Base-by-base conservation (phyloP, 192 early-diverging fungal species). In the Backusella mclennaniae region DNA sequence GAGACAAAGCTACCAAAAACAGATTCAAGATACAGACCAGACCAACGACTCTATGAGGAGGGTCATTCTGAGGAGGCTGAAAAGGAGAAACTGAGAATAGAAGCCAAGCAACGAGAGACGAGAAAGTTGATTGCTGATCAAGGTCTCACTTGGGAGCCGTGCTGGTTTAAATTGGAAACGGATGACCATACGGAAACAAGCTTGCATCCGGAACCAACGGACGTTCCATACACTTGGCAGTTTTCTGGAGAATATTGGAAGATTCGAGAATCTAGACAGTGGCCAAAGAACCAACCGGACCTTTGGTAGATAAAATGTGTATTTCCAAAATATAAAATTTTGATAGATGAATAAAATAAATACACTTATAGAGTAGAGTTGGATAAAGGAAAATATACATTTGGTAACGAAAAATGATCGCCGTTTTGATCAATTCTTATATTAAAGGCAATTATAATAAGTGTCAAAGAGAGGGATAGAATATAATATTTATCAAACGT, bases 221-320 rank as follows among this genome's bases (percentile, higher is more conserved):
- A 82, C 41, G 6, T 84, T 75, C 78, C 82, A 7, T 77, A 82
- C 1, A 33, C 84, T 39, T 98, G 96, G 96, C 73, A 82, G 46
- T 98, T 96, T 83, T 91, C 91, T 68, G 95, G 94, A 19, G 93
- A 91, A 3, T 97, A 97, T 84, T 97, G 93, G 93, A 90, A 90
- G 42, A 79, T 87, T 7, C 84, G 90, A 9, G 86, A 87, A 29
- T 59, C 59, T 49, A 67, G 63, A 80, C 70, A 67, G 80, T 83
- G 67, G 78, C 79, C 38, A 85, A 80, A 66, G 31, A 59, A 80
- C 11, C 76, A 76, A 36, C 35, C 71, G 17, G 71, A 77, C 12
- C 67, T 83, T 41, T 86, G 82, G 84, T 85, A 78, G 42, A 12
- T 12, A 39, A 39, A 12, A 39, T 8, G 38, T 38, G 36, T 38